phyloP scores from a whole-genome alignment of 2,329 filamentous ascomycete species.

The Trichoderma atroviride region DNA sequence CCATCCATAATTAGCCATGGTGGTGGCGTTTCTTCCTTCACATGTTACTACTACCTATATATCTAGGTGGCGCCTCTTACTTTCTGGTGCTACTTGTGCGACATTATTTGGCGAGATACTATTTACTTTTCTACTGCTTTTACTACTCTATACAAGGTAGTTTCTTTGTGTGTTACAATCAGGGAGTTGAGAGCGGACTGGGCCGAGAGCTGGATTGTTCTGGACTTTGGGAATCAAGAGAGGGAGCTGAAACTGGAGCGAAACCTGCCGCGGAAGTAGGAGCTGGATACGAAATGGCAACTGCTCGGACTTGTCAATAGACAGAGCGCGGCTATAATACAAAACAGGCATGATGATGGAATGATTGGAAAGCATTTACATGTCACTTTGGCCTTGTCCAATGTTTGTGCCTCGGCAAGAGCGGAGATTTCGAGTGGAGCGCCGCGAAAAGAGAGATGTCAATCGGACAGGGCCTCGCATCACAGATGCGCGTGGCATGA shows the following conservation, averaged over 20 bases:
- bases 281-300: not conserved
- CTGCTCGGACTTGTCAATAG: not conserved
- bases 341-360: not conserved
- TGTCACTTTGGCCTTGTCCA: not conserved
- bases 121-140: not conserved
- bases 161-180: not conserved
- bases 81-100: slow-evolving; percentile 3
- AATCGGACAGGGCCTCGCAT: not conserved
- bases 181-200: not conserved
- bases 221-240: not conserved
- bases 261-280: not conserved
- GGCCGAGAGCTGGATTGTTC: not conserved
- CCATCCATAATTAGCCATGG: not conserved
- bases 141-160: not conserved
- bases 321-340: not conserved
- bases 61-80: not conserved
- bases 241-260: not conserved
- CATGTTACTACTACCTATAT: not conserved
- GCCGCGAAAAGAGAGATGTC: not conserved
- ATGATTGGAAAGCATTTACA: not conserved
- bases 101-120: slow-evolving; percentile 13
- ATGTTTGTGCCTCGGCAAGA: not conserved
- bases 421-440: slow-evolving; percentile 14
- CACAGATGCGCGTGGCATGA: slow-evolving; percentile 4
- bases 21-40: not conserved